Evolutionary conservation across 805 yeast species (phyloP).

Genomic region (Myxozyma geophila): DNA sequence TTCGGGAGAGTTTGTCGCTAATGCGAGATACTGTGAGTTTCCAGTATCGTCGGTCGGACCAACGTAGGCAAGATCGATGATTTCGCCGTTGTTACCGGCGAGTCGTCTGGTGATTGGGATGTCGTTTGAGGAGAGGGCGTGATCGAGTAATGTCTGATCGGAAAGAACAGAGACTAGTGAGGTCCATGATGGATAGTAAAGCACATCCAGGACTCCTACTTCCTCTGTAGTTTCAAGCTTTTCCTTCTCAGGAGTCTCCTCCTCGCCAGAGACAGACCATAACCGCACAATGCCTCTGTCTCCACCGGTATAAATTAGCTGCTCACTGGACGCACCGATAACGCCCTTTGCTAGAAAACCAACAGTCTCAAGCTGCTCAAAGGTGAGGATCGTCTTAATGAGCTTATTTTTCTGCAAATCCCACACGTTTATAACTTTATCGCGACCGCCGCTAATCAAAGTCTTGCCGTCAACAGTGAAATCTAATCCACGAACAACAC

Average conservation of each 20-base stretch:
- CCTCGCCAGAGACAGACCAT: slow-evolving; percentile 61
- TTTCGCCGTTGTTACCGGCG: slow-evolving; percentile 95
- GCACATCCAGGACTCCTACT: slow-evolving; percentile 66
- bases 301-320: slow-evolving; percentile 73
- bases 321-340: slow-evolving; percentile 11
- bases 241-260: slow-evolving; percentile 50
- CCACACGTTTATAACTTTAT: slow-evolving; percentile 70
- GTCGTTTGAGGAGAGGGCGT: slow-evolving; percentile 46
- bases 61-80: slow-evolving; percentile 83
- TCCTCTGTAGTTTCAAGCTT: slow-evolving; percentile 67
- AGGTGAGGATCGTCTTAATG: slow-evolving; percentile 68
- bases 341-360: slow-evolving; percentile 43
- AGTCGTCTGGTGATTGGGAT: slow-evolving; percentile 57
- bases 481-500: slow-evolving; percentile 85
- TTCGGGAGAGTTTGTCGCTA: slow-evolving; percentile 94
- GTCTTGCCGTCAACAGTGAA: slow-evolving; percentile 58
- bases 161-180: slow-evolving; percentile 62
- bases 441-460: slow-evolving; percentile 87
- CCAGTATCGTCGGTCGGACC: slow-evolving; percentile 56
- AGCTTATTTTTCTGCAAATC: slow-evolving; percentile 59
- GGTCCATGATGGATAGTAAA: slow-evolving; percentile 35
- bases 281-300: slow-evolving; percentile 69
- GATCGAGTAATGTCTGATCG: slow-evolving; percentile 77
- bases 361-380: slow-evolving; percentile 53
- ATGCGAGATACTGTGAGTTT: slow-evolving; percentile 55